phyloP scores from a whole-genome alignment of 495 filamentous ascomycete genomes.

The Lophiostoma macrostomum region DNA sequence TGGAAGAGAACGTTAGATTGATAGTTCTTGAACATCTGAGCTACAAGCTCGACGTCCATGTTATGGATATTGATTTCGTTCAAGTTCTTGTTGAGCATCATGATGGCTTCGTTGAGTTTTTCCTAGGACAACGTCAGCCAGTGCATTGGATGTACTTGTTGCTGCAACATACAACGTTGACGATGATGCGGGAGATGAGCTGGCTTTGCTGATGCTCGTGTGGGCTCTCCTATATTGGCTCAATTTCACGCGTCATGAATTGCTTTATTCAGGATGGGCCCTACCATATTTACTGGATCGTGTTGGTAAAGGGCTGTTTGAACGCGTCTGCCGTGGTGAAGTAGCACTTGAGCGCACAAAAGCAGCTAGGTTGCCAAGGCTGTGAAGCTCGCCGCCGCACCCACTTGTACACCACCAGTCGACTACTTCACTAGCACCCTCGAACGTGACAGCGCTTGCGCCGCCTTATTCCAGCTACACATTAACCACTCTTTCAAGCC shows the following conservation, averaged over 20 bases:
- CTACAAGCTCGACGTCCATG: constrained; percentile 96
- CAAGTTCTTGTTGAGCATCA: constrained; percentile 86
- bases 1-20: constrained; percentile 97
- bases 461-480: no score
- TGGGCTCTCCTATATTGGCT: constrained; percentile 72
- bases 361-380: constrained; percentile 7
- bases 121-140: constrained; percentile 57
- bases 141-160: not conserved
- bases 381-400: not conserved
- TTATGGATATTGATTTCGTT: constrained; percentile 98
- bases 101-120: constrained; percentile 93
- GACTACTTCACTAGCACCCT: no score
- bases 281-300: constrained; percentile 6
- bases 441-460: no score
- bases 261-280: not conserved
- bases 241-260: constrained; percentile 3
- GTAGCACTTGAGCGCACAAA: not conserved
- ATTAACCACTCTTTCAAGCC: no score
- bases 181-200: constrained; percentile 91
- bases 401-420: not conserved
- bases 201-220: constrained; percentile 97
- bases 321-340: constrained; percentile 17
- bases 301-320: not conserved
- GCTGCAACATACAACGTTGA: constrained; percentile 73
- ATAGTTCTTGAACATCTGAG: constrained; percentile 99